A percentile compares a stretch with the other conserved stretches of the same genome.
These are phyloP conservation scores for Chytriomyces sp. DNA, from an alignment of 192 early-diverging fungal genomes.

Conservation along the genomic window DNA sequence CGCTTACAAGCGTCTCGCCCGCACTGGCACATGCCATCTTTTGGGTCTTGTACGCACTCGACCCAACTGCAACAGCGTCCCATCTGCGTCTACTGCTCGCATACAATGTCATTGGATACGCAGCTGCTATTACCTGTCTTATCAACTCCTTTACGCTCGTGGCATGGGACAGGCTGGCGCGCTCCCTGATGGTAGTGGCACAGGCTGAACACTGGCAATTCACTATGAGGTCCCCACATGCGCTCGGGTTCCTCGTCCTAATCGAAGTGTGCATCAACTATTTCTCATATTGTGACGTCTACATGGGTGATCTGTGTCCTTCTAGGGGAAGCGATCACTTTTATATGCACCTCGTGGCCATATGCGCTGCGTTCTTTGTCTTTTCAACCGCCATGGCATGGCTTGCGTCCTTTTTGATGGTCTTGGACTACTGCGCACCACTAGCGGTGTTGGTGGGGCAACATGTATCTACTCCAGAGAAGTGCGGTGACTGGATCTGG, in stretches of 20 bases:
- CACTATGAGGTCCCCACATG: not conserved
- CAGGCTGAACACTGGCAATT: not conserved
- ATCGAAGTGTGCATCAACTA: constrained; percentile 9
- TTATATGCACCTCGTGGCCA: not conserved
- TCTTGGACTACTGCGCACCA: not conserved
- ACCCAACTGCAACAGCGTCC: not conserved
- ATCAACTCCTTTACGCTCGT: constrained; percentile 3
- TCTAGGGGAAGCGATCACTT: no score
- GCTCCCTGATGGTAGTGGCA: not conserved
- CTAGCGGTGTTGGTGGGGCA: not conserved
- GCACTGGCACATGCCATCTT: not conserved
- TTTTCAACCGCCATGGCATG: not conserved
- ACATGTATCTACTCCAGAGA: no score
- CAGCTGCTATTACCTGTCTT: not conserved
- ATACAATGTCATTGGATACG: not conserved
- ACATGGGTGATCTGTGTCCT: not conserved
- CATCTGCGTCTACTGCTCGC: not conserved
- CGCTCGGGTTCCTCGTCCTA: not conserved
- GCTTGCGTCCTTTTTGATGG: not conserved
- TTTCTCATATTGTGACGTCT: constrained; percentile 3
- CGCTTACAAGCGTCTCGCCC: not conserved
- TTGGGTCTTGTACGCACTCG: not conserved
- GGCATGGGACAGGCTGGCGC: not conserved
- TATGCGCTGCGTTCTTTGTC: not conserved
- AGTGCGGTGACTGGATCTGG: not conserved